These are phyloP conservation scores for Volvox africanus DNA, from an alignment of 139 green algal species.

Conservation along the genomic window DNA sequence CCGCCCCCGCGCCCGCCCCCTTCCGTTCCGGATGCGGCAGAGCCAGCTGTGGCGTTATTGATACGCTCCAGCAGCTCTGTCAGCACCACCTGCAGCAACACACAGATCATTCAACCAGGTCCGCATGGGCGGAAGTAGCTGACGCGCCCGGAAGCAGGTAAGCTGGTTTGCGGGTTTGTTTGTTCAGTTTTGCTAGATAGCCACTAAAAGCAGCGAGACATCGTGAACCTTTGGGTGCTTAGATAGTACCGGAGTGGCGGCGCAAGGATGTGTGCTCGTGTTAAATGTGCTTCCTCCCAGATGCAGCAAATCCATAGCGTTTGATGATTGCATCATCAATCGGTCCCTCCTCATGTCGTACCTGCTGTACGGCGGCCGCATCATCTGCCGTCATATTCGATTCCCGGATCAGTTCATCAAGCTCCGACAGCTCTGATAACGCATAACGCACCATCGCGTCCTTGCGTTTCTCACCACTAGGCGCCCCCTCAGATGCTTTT, in stretches of 20 bases:
- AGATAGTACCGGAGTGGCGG: no score
- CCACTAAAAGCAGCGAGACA: no score
- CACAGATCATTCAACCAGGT: no score
- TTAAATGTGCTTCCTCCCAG: no score
- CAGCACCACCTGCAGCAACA: conserved; percentile 9
- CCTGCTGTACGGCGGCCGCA: conserved; percentile 38
- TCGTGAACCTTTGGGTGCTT: no score
- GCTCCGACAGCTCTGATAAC: conserved; percentile 9
- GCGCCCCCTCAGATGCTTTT: background rate
- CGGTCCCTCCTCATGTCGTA: background rate
- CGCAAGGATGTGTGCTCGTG: no score
- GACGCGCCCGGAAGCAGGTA: no score
- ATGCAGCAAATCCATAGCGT: no score
- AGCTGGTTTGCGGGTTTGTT: no score
- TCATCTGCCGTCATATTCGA: background rate
- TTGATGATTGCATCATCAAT: no score
- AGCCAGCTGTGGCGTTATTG: background rate
- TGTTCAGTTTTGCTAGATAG: no score
- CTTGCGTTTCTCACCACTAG: background rate
- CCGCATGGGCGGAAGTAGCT: no score
- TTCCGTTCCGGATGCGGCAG: background rate
- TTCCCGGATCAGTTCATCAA: conserved; percentile 6
- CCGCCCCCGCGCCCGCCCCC: background rate
- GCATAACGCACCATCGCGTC: conserved; percentile 7
- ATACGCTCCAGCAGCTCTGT: conserved; percentile 37